Evolutionary conservation across 139 green algal species (phyloP).

Genomic region (Gonium pectorale): DNA sequence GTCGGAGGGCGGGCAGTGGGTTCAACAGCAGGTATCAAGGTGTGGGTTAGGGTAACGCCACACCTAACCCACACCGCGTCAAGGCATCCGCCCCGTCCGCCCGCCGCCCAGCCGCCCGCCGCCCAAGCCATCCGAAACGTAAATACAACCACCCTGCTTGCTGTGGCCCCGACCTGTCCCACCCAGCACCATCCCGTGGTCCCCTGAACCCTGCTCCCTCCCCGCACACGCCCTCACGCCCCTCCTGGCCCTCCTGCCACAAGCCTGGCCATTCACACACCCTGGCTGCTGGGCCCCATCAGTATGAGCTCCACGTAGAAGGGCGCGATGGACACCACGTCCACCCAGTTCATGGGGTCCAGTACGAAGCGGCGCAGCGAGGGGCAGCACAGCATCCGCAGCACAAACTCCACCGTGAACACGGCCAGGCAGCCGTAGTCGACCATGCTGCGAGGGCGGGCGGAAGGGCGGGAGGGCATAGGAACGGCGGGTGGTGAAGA

Average conservation of each 20-base stretch:
- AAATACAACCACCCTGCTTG: no score
- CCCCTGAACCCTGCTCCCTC: background rate
- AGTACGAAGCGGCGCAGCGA: background rate
- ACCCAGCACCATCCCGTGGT: background rate
- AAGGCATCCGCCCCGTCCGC: background rate
- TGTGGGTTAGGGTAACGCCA: background rate
- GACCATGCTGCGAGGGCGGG: conserved; percentile 25
- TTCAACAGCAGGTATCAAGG: background rate
- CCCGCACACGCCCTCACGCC: no score
- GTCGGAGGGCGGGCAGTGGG: background rate
- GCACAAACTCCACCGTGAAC: conserved; percentile 46
- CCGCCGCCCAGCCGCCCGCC: no score
- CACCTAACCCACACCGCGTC: background rate
- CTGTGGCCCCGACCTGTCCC: no score
- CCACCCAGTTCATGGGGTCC: conserved; percentile 24
- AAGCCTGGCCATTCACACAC: background rate
- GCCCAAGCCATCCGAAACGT: no score
- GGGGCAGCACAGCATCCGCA: conserved; percentile 21
- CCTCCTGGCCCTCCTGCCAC: background rate
- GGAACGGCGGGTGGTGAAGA: background rate
- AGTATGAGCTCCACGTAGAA: conserved; percentile 31
- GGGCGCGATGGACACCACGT: conserved; percentile 22
- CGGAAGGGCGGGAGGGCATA: background rate
- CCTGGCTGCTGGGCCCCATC: background rate
- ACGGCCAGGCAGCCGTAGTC: conserved; percentile 50